Percentiles rank a stretch among this genome's conserved stretches.
Evolutionary conservation across 139 green algal genomes (phyloP).

Genomic region (Chlamydomonas sp.): DNA sequence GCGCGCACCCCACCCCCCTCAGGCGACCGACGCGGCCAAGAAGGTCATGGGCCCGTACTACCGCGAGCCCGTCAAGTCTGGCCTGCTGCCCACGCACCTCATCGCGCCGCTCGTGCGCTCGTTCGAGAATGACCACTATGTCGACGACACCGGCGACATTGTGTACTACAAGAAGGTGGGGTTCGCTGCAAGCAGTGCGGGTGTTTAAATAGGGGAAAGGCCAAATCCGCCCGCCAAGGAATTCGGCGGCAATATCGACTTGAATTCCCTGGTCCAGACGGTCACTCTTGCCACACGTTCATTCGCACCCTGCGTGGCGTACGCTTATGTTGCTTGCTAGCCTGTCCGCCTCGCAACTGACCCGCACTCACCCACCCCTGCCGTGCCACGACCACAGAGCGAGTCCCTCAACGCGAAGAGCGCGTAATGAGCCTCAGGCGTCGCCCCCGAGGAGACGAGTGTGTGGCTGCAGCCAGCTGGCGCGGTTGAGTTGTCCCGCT

Average conservation of each 20-base stretch:
- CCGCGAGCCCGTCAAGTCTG: slow-evolving; percentile 64
- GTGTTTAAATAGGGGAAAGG: neutral
- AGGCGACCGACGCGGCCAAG: slow-evolving; percentile 87
- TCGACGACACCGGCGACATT: slow-evolving; percentile 72
- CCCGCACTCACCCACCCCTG: neutral
- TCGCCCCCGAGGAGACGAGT: too few relatives aligned
- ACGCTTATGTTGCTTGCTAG: neutral
- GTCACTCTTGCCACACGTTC: neutral
- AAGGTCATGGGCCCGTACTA: slow-evolving; percentile 87
- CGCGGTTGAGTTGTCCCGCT: too few relatives aligned
- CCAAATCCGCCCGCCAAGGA: neutral
- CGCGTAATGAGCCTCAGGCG: too few relatives aligned
- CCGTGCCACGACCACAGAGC: too few relatives aligned
- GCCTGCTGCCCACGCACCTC: slow-evolving; percentile 74
- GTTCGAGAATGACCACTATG: slow-evolving; percentile 81
- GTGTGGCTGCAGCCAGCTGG: too few relatives aligned
- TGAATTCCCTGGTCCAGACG: too few relatives aligned
- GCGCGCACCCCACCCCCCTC: too few relatives aligned
- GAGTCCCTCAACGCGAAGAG: too few relatives aligned
- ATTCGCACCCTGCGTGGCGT: neutral
- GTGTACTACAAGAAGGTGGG: slow-evolving; percentile 71
- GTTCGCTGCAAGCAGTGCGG: neutral
- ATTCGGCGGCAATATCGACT: too few relatives aligned
- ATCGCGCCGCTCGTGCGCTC: slow-evolving; percentile 60
- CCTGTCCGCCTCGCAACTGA: neutral